Base-by-base conservation (phyloP, 495 filamentous ascomycete species). In the Penicillium soppii region DNA sequence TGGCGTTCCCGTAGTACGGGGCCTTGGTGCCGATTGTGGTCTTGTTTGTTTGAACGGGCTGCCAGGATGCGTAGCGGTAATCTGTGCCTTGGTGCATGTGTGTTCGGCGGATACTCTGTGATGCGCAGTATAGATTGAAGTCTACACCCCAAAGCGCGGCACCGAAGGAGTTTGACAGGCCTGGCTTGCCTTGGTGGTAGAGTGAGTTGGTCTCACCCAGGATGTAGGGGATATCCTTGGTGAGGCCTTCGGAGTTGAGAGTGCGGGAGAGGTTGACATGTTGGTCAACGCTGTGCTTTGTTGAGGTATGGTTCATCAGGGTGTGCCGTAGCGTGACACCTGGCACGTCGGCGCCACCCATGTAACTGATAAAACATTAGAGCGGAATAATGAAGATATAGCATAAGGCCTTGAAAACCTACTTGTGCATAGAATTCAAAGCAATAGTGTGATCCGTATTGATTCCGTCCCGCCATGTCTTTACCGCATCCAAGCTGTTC, bases 131-230 rank as follows among this genome's bases (percentile, higher is more conserved):
- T 13, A 86, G 70, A 56, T 79, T 80, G 72, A 86, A 88, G 60
- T 89, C 84, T 9, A 87, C 59, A 27, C 71, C 80, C 86, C 85
- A 89, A 25, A 88, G 79, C 0, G 85, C 83, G 10, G 85, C 85
- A 38, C 85, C 86, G 64, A 88, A 89, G 3, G 82, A 72, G 68
- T 88, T 85, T 32, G 82, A 85, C 10, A 87, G 69, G 0, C 83
- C 84, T 0, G 80, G 80, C 2, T 70, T 71, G 47, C 85, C 85
- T 68, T 87, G 70, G 63, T 82, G 79, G 66, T 82, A 84, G 16
- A 88, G 73, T 4, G 78, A 82, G 65, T 87, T 87, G 27, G 75
- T 77, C 66, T 88, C 86, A 48, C 84, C 84, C 10, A 88, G 74
- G 51, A 86, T 81, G 56, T 82, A 84, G 6, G 81, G 77, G 4